A percentile compares a stretch with the other conserved stretches of the same genome.
Conservation (phyloP, 495 filamentous ascomycete species). For the Schizothecium vesticola region DNA sequence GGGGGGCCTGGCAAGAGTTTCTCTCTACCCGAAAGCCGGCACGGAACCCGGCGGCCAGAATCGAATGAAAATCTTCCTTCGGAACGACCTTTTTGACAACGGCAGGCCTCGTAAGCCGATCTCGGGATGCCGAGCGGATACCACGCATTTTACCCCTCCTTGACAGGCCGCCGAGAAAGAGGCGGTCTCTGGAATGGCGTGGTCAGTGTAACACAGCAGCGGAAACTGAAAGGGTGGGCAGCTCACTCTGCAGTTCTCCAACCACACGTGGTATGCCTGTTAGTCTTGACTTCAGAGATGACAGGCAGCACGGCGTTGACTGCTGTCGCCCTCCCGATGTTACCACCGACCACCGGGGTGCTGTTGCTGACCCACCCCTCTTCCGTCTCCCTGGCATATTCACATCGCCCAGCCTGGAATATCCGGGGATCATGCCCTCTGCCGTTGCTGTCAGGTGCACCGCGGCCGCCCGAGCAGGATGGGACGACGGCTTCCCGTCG, state of each 20-base stretch:
- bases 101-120: slow-evolving; percentile 14
- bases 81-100: not conserved
- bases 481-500: not conserved
- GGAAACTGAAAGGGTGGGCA: slow-evolving; percentile 16
- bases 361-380: not conserved
- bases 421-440: not conserved
- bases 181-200: not conserved
- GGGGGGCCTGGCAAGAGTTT: not conserved
- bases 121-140: slow-evolving; percentile 28
- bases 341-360: not conserved
- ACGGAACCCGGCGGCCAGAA: not conserved
- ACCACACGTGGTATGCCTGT: slow-evolving; percentile 27
- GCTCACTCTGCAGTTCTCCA: slow-evolving; percentile 18
- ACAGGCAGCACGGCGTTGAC: not conserved
- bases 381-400: not conserved
- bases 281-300: not conserved
- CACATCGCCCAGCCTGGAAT: not conserved
- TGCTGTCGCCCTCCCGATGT: not conserved
- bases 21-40: not conserved
- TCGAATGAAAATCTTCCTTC: not conserved
- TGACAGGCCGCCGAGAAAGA: slow-evolving; percentile 11
- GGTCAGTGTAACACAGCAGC: slow-evolving; percentile 24
- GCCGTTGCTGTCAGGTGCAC: not conserved
- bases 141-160: slow-evolving; percentile 22
- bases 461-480: not conserved